These are phyloP conservation scores for Apiotrichum gracile DNA, from an alignment of 1,284 basidiomycete genomes.

Conservation along the genomic window DNA sequence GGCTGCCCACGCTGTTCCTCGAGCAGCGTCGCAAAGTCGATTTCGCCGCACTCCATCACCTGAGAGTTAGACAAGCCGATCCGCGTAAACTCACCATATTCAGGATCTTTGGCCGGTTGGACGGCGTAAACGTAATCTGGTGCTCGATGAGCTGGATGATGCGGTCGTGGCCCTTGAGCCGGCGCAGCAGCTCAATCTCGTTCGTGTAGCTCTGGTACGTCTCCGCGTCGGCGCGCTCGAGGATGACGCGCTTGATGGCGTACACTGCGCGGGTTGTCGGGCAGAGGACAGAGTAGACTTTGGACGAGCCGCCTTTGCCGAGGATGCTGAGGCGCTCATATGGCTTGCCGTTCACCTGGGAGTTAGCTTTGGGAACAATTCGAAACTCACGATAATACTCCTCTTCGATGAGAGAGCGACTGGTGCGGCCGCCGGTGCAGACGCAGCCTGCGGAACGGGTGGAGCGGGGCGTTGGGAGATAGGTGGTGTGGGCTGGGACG, in stretches of 20 bases:
- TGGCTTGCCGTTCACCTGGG: constrained; percentile 68
- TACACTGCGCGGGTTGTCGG: constrained; percentile 63
- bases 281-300: constrained; percentile 81
- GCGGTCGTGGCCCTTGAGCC: constrained; percentile 76
- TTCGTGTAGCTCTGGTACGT: constrained; percentile 89
- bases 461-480: background rate
- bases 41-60: constrained; percentile 90
- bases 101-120: constrained; percentile 58
- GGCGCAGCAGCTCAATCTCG: constrained; percentile 80
- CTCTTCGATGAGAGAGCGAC: background rate
- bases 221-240: constrained; percentile 77
- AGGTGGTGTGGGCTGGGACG: background rate
- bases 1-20: constrained; percentile 73
- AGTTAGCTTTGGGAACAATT: background rate
- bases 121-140: constrained; percentile 59
- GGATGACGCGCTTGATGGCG: constrained; percentile 79
- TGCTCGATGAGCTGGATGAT: constrained; percentile 85
- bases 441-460: background rate
- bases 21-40: constrained; percentile 73
- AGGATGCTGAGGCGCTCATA: constrained; percentile 80
- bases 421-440: background rate
- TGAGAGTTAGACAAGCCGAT: constrained; percentile 19
- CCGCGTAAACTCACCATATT: constrained; percentile 56
- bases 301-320: constrained; percentile 87
- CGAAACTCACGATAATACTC: constrained; percentile 23